Percentiles rank a stretch among this genome's conserved stretches.
phyloP scores from a whole-genome alignment of 768 basidiomycete species.

The Gloeostereum incarnatum region DNA sequence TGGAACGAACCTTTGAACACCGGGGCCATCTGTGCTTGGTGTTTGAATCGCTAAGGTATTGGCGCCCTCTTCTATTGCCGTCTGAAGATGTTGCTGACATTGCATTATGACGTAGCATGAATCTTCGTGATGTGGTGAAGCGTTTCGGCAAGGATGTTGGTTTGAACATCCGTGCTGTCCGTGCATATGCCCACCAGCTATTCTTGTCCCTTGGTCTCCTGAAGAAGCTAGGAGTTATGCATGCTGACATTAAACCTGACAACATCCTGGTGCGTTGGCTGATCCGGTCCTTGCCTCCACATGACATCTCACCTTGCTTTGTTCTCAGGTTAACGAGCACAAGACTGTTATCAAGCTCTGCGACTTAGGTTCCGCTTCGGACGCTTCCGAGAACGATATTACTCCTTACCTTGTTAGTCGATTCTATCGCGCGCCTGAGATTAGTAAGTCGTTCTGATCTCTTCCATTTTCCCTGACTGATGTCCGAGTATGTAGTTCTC shows the following conservation, averaged over 20 bases:
- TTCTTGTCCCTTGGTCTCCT: constrained; percentile 82
- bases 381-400: constrained; percentile 91
- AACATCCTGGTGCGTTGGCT: constrained; percentile 74
- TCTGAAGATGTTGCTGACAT: background rate
- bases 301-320: constrained; percentile 2
- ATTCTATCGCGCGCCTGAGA: constrained; percentile 98
- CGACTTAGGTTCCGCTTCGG: constrained; percentile 95
- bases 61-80: constrained; percentile 32
- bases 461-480: constrained; percentile 10
- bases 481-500: constrained; percentile 49
- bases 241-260: constrained; percentile 98
- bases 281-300: background rate
- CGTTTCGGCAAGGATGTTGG: constrained; percentile 98
- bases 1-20: constrained; percentile 94
- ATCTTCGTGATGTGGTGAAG: constrained; percentile 95
- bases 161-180: constrained; percentile 91
- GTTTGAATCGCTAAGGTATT: constrained; percentile 90
- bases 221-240: constrained; percentile 88
- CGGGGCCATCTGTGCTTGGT: constrained; percentile 95
- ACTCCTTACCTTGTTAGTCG: constrained; percentile 96
- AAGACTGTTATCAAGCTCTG: constrained; percentile 93
- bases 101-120: constrained; percentile 80
- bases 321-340: constrained; percentile 78
- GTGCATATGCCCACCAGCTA: constrained; percentile 96
- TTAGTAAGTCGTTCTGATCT: constrained; percentile 52